Evolutionary conservation across 2,329 filamentous ascomycete genomes (phyloP).

Genomic region (Penicillium freii): DNA sequence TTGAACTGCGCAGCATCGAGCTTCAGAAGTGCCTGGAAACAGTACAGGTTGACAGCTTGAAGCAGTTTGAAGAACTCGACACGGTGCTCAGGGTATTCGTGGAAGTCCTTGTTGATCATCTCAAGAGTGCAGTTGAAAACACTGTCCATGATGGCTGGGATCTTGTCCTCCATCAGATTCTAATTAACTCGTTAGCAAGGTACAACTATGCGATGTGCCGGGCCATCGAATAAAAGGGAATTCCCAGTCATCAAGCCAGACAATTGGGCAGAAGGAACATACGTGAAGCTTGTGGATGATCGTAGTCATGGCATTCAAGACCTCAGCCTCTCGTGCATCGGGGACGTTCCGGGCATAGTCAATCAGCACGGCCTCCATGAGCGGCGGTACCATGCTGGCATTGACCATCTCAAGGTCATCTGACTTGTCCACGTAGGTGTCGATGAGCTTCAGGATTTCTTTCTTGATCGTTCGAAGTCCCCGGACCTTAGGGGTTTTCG

Average conservation of each 20-base stretch:
- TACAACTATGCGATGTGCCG: background rate
- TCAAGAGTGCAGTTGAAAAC: constrained; percentile 97
- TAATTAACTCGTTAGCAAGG: constrained; percentile 37
- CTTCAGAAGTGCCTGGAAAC: constrained; percentile 91
- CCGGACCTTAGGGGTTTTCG: constrained; percentile 95
- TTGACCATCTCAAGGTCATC: constrained; percentile 94
- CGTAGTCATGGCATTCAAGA: constrained; percentile 94
- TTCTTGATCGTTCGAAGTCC: constrained; percentile 98
- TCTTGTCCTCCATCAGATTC: constrained; percentile 96
- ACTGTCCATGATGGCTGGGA: constrained; percentile 95
- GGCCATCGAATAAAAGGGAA: background rate
- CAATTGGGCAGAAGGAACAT: constrained; percentile 46
- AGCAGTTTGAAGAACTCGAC: constrained; percentile 99
- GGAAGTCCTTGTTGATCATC: constrained; percentile 99
- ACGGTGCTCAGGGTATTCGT: constrained; percentile 95
- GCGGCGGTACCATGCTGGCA: constrained; percentile 88
- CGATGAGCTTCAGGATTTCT: constrained; percentile 96
- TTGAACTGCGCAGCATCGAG: constrained; percentile 97
- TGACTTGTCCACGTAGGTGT: constrained; percentile 96
- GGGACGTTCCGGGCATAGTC: constrained; percentile 98
- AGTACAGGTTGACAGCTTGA: constrained; percentile 92
- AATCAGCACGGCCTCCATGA: constrained; percentile 87
- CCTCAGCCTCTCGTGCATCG: constrained; percentile 92
- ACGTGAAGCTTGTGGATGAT: constrained; percentile 96
- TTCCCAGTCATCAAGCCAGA: background rate